Conservation (phyloP, 306 rosid species). For the Hippophae tibetana region DNA sequence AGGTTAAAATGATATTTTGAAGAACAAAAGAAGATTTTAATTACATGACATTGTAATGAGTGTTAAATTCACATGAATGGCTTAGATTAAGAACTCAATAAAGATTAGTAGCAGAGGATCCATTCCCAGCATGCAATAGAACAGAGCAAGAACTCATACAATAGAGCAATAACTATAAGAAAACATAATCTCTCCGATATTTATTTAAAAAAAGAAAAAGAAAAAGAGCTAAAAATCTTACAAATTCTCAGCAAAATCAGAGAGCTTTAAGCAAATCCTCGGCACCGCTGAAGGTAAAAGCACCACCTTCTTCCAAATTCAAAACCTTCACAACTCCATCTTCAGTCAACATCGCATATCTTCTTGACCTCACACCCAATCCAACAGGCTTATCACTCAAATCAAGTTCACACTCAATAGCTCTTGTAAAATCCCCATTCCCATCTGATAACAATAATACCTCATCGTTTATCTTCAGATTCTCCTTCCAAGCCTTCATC, state of each 20-base stretch:
- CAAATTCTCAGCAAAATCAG: conserved; percentile 14
- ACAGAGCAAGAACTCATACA: too few relatives aligned
- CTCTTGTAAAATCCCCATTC: conserved; percentile 70
- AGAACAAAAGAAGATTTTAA: too few relatives aligned
- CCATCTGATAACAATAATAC: conserved; percentile 76
- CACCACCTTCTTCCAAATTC: conserved; percentile 98
- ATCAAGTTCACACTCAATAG: conserved; percentile 75
- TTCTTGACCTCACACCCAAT: conserved; percentile 78
- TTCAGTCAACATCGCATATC: conserved; percentile 76
- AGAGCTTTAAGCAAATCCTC: conserved; percentile 68
- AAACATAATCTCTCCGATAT: too few relatives aligned
- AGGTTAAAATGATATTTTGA: too few relatives aligned
- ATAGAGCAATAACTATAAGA: too few relatives aligned
- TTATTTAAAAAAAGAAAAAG: too few relatives aligned
- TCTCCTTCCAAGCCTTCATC: conserved; percentile 85
- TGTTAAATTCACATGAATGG: too few relatives aligned
- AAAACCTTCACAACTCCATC: conserved; percentile 84
- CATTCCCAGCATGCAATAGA: too few relatives aligned
- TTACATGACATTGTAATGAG: too few relatives aligned
- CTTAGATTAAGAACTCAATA: too few relatives aligned
- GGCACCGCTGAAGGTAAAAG: conserved; percentile 82
- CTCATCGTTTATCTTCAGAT: conserved; percentile 58
- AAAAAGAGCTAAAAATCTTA: too few relatives aligned
- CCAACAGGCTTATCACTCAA: conserved; percentile 92
- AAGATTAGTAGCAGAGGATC: too few relatives aligned